A percentile compares a stretch with the other conserved stretches of the same genome.
Conservation (phyloP, 2,329 filamentous ascomycete genomes). For the Grosmannia clavigera region DNA sequence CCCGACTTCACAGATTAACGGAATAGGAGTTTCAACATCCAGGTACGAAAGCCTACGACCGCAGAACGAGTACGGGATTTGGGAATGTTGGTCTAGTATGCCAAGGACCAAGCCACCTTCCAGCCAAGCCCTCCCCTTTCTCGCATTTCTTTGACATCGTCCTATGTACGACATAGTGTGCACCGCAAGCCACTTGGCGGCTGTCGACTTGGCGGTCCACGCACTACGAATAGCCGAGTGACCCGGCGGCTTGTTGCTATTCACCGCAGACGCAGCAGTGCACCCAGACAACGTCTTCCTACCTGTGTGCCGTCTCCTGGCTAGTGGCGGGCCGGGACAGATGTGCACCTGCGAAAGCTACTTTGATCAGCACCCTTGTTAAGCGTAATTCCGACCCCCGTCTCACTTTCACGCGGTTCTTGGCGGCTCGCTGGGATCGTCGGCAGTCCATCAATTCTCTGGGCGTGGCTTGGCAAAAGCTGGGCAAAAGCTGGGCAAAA, state of each 20-base stretch:
- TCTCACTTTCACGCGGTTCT: not conserved
- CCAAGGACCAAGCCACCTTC: not conserved
- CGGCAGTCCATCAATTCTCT: not conserved
- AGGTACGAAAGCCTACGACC: not conserved
- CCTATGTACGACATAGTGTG: not conserved
- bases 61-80: not conserved
- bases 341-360: not conserved
- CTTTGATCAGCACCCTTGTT: not conserved
- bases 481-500: not conserved
- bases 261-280: not conserved
- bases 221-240: not conserved
- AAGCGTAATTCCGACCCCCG: not conserved
- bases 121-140: not conserved
- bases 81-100: not conserved
- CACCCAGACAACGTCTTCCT: not conserved
- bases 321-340: not conserved
- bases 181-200: not conserved
- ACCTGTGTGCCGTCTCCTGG: not conserved
- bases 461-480: not conserved
- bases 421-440: not conserved
- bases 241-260: not conserved
- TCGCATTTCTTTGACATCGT: not conserved
- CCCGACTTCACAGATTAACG: not conserved
- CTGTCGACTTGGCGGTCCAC: not conserved
- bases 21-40: not conserved